Conservation (phyloP, 331 rosid species). For the Erythrophleum ivorense region DNA sequence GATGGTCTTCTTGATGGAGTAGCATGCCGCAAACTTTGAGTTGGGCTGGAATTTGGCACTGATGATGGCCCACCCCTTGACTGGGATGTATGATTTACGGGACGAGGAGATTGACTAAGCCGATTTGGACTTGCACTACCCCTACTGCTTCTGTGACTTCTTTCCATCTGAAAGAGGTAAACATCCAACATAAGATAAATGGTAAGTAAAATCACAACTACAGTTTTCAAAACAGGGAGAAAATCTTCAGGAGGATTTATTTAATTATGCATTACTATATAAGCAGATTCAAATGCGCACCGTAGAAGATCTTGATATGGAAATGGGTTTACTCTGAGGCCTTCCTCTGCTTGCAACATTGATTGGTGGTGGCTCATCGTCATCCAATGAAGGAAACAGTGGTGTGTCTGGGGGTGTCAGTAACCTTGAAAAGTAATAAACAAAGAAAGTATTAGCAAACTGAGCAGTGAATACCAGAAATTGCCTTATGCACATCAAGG, state of each 20-base stretch:
- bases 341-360: slow-evolving; percentile 70
- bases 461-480: slow-evolving; percentile 30
- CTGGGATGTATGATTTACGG: slow-evolving; percentile 64
- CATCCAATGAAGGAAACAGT: slow-evolving; percentile 85
- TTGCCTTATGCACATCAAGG: slow-evolving; percentile 14
- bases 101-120: slow-evolving; percentile 85
- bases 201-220: slow-evolving; percentile 32
- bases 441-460: slow-evolving; percentile 39
- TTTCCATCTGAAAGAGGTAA: slow-evolving; percentile 74
- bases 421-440: slow-evolving; percentile 61
- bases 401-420: slow-evolving; percentile 94
- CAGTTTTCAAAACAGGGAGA: neutral
- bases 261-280: slow-evolving; percentile 33
- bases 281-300: slow-evolving; percentile 52
- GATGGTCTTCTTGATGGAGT: slow-evolving; percentile 79
- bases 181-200: slow-evolving; percentile 31
- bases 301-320: slow-evolving; percentile 90
- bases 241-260: neutral
- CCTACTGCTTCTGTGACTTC: slow-evolving; percentile 82
- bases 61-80: slow-evolving; percentile 74
- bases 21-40: slow-evolving; percentile 60
- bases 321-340: slow-evolving; percentile 84
- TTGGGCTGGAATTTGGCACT: slow-evolving; percentile 75
- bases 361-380: slow-evolving; percentile 61
- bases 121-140: slow-evolving; percentile 97